phyloP scores from a whole-genome alignment of 345 rosid species.

The Nasturtium officinale region DNA sequence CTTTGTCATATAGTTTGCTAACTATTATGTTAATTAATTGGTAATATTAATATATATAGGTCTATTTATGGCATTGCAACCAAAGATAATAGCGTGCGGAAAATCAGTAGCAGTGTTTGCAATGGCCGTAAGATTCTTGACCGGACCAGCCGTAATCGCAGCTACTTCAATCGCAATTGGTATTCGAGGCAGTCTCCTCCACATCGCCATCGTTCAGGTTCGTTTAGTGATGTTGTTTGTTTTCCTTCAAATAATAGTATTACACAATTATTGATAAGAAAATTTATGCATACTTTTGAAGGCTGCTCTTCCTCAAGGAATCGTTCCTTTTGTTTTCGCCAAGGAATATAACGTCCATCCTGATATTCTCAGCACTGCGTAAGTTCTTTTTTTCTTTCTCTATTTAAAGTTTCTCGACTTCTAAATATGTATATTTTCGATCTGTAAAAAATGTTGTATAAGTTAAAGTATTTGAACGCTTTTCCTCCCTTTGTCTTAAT shows the following conservation, averaged over 20 bases:
- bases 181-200: slow-evolving; percentile 70
- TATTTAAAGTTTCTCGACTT: not conserved
- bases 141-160: slow-evolving; percentile 87
- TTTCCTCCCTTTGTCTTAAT: not conserved
- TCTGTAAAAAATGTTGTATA: too few relatives aligned
- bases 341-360: slow-evolving; percentile 71
- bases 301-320: slow-evolving; percentile 80
- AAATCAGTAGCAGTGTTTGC: slow-evolving; percentile 79
- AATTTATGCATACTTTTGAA: slow-evolving; percentile 23
- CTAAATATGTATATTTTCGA: not conserved
- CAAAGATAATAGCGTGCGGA: slow-evolving; percentile 77
- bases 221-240: too few relatives aligned
- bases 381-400: slow-evolving; percentile 33
- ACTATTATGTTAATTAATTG: not conserved
- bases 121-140: slow-evolving; percentile 80
- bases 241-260: too few relatives aligned
- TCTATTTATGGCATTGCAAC: slow-evolving; percentile 84
- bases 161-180: slow-evolving; percentile 84
- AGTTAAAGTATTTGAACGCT: not conserved
- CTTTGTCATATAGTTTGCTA: not conserved
- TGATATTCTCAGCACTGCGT: slow-evolving; percentile 73
- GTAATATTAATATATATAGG: slow-evolving; percentile 46
- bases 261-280: not conserved
- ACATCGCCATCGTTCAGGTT: slow-evolving; percentile 78
- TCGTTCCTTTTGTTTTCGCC: slow-evolving; percentile 75